Conservation (phyloP, 2,329 filamentous ascomycete species). For the Huntiella decipiens region DNA sequence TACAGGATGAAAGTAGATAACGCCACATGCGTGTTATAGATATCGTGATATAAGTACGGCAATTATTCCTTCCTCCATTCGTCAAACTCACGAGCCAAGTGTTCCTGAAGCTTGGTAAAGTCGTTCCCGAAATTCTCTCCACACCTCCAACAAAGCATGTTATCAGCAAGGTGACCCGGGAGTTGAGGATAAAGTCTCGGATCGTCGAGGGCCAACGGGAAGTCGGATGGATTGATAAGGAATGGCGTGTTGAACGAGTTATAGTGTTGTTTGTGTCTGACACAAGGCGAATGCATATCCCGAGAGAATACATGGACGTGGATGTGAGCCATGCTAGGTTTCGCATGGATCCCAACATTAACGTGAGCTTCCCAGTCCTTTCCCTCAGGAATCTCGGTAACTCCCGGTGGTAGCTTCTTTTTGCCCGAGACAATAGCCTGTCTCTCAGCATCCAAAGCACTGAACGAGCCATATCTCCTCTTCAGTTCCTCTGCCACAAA, state of each 20-base stretch:
- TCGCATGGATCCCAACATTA: conserved; percentile 62
- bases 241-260: conserved; percentile 80
- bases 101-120: conserved; percentile 55
- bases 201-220: conserved; percentile 54
- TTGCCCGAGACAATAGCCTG: conserved; percentile 47
- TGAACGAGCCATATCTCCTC: conserved; percentile 44
- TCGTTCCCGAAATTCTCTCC: conserved; percentile 51
- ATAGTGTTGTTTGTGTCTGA: conserved; percentile 78
- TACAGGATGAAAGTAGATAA: background rate
- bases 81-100: conserved; percentile 57
- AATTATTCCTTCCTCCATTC: conserved; percentile 47
- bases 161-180: conserved; percentile 39
- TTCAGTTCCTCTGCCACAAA: conserved; percentile 60
- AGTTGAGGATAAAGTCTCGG: conserved; percentile 35
- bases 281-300: conserved; percentile 52
- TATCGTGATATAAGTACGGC: background rate
- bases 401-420: conserved; percentile 20
- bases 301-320: conserved; percentile 75
- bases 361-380: conserved; percentile 65
- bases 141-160: conserved; percentile 75
- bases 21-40: background rate
- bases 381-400: conserved; percentile 43
- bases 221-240: conserved; percentile 58
- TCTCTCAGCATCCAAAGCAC: conserved; percentile 41
- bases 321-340: conserved; percentile 79